Evolutionary conservation across 805 yeast species (phyloP), one percentile per base, ranked within the genome.

Genomic region (Starmerella vaccinii): DNA sequence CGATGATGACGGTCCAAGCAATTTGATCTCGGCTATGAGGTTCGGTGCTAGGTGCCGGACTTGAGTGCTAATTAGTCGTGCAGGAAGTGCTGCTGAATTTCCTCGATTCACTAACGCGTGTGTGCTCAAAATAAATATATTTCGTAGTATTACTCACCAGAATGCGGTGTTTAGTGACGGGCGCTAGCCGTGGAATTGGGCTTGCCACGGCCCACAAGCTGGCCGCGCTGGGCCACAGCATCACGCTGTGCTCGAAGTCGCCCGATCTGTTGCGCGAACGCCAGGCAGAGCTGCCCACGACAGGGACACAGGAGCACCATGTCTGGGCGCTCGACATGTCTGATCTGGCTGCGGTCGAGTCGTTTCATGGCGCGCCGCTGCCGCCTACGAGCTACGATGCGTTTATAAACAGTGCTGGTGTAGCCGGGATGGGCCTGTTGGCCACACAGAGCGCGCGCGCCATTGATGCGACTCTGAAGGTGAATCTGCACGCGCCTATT

Each of bases 101-200:
- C n/a, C n/a, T n/a, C n/a, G n/a, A n/a, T n/a, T n/a, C n/a, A n/a
- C n/a, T n/a, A n/a, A n/a, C n/a, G n/a, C n/a, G n/a, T n/a, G n/a
- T n/a, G n/a, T n/a, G n/a, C 29, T 26, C 10, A 26, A 26, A 12
- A 8, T 8, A 26, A 26, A 26, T 26, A 23, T 13, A 21, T 24
- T n/a, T 18, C 48, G 22, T 24, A 12, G n/a, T n/a, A n/a, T n/a
- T n/a, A 18, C 23, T 6, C 10, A 19, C 16, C 35, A 32, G 22
- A 15, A 58, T 54, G 59, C 51, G 54, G 35, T 53, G 57, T 30
- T 37, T 61, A 13, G 59, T 82, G 2, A 81, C 87, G 0, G 92
- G 92, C 1, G 88, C 82, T 0, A 78, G 88, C 0, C 66, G 74
- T 41, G 90, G 92, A 0, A 67, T 83, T 13, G 92, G 92, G 0